A percentile compares a stretch with the other conserved stretches of the same genome.
Evolutionary conservation across 176 grass and related monocot genomes (phyloP).

Genomic region (Zea luxurians): DNA sequence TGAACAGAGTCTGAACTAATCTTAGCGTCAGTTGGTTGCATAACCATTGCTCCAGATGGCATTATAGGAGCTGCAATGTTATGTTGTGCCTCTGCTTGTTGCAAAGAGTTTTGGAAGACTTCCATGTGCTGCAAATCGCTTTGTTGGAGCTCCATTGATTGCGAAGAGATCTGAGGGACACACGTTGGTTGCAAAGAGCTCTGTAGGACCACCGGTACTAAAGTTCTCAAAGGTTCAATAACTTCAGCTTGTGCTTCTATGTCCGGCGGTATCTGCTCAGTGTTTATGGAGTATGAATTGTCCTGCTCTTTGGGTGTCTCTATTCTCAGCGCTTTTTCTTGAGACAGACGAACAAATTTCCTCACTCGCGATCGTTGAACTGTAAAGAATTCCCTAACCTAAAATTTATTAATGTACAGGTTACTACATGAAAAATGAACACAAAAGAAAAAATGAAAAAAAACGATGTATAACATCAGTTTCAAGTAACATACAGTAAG

Average conservation of each 20-base stretch:
- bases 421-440: slow-evolving; percentile 1
- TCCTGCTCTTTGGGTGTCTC: slow-evolving; percentile 43
- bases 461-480: not conserved
- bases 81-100: slow-evolving; percentile 27
- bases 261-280: slow-evolving; percentile 38
- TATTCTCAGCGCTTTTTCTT: slow-evolving; percentile 57
- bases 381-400: slow-evolving; percentile 91
- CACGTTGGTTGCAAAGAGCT: slow-evolving; percentile 27
- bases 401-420: not conserved
- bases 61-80: slow-evolving; percentile 29
- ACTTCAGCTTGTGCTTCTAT: slow-evolving; percentile 43
- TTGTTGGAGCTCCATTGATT: slow-evolving; percentile 16
- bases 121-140: not conserved
- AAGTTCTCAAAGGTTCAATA: slow-evolving; percentile 45
- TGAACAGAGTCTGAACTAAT: slow-evolving; percentile 33
- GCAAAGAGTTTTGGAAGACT: slow-evolving; percentile 6
- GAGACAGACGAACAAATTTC: slow-evolving; percentile 76
- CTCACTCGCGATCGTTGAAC: slow-evolving; percentile 76
- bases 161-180: slow-evolving; percentile 4
- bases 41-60: slow-evolving; percentile 22
- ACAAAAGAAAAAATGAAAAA: slow-evolving; percentile 2
- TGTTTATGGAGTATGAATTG: slow-evolving; percentile 36
- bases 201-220: slow-evolving; percentile 37
- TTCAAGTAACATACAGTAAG: no score
- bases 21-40: slow-evolving; percentile 44